Conservation (phyloP, 441 rosid genomes). For the Pelargonium fulgidum region DNA sequence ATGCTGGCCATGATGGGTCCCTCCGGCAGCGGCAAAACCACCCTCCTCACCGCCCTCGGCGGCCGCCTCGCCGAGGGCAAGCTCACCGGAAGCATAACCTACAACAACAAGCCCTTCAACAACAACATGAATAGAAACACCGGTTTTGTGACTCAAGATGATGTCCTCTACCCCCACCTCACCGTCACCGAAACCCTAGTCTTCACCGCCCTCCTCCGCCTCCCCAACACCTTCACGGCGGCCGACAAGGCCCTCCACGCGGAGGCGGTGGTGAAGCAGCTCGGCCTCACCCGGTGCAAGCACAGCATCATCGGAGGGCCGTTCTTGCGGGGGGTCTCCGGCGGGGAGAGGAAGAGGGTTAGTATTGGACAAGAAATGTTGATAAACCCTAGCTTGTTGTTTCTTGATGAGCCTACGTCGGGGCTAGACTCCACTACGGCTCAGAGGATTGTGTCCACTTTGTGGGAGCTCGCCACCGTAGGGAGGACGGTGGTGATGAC, state of each 20-base stretch:
- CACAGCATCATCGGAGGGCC: constrained; percentile 28
- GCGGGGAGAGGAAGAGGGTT: constrained; percentile 34
- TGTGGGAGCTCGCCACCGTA: constrained; percentile 24
- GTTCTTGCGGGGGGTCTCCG: constrained; percentile 28
- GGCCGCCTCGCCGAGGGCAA: constrained; percentile 20
- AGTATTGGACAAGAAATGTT: constrained; percentile 37
- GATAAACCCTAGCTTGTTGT: constrained; percentile 33
- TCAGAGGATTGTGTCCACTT: constrained; percentile 25
- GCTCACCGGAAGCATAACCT: constrained; percentile 24
- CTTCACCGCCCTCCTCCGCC: constrained; percentile 32
- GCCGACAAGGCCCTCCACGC: constrained; percentile 28
- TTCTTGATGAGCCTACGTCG: constrained; percentile 34
- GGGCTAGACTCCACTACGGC: constrained; percentile 39
- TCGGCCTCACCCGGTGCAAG: constrained; percentile 28
- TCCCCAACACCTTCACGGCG: constrained; percentile 23
- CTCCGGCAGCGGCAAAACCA: constrained; percentile 40
- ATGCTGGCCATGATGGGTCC: constrained; percentile 37
- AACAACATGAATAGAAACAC: constrained; percentile 26
- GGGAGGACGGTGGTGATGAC: constrained; percentile 34
- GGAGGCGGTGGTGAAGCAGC: constrained; percentile 27
- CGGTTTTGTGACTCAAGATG: constrained; percentile 32
- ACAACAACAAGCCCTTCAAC: constrained; percentile 29
- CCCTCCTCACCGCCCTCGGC: constrained; percentile 31
- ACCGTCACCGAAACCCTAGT: constrained; percentile 38
- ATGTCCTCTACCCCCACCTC: constrained; percentile 32